These are phyloP conservation scores for Fraxinus anomala DNA, from an alignment of 257 asterid species.

Conservation along the genomic window DNA sequence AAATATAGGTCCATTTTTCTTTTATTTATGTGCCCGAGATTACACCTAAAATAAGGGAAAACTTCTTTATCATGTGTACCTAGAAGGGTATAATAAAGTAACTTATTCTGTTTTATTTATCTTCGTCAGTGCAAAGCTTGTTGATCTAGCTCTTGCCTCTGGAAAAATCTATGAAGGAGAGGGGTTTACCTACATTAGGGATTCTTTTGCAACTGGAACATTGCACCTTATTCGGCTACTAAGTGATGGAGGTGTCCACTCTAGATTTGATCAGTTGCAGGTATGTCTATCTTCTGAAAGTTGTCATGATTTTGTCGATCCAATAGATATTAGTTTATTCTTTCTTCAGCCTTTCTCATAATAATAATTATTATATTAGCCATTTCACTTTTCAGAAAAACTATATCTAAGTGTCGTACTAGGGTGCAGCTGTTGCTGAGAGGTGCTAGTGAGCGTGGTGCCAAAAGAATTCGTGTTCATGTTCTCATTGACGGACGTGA, in stretches of 20 bases:
- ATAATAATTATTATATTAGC: neutral
- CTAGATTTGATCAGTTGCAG: slow-evolving; percentile 85
- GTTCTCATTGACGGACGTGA: slow-evolving; percentile 95
- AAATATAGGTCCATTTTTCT: too few relatives aligned
- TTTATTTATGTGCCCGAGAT: too few relatives aligned
- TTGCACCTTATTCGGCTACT: slow-evolving; percentile 82
- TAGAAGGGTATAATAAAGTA: neutral
- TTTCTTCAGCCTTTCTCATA: neutral
- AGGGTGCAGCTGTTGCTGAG: slow-evolving; percentile 73
- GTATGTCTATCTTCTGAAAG: slow-evolving; percentile 36
- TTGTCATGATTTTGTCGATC: neutral
- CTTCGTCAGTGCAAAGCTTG: slow-evolving; percentile 75
- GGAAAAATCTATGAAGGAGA: slow-evolving; percentile 82
- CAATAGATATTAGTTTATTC: neutral
- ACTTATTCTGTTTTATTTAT: slow-evolving; percentile 5
- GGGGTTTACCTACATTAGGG: slow-evolving; percentile 71
- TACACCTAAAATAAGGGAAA: neutral
- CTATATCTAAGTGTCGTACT: slow-evolving; percentile 21
- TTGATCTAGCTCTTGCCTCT: slow-evolving; percentile 78
- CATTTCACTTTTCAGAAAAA: neutral
- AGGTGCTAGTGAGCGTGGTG: slow-evolving; percentile 84
- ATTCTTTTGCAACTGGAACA: slow-evolving; percentile 69
- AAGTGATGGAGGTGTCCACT: slow-evolving; percentile 97
- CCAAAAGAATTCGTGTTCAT: slow-evolving; percentile 87
- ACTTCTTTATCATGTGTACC: neutral